Evolutionary conservation across 257 asterid species (phyloP), one percentile per base, ranked within the genome.

Genomic region (Thymus quinquecostatus): DNA sequence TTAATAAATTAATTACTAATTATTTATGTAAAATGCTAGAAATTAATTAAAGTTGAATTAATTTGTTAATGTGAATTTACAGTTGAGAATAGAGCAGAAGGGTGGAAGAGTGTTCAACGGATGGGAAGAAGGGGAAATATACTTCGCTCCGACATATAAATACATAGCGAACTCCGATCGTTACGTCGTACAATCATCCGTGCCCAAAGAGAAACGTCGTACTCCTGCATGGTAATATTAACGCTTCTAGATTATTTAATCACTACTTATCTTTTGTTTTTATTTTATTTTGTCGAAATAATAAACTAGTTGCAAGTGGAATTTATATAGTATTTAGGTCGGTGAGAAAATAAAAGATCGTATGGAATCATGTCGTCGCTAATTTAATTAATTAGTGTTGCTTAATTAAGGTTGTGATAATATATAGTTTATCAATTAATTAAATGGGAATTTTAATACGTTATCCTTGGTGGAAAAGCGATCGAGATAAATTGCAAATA

Each of bases 201-300:
- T 88, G 0, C 57, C 96, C 4, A 90, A 84, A 53, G 81, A 75
- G 40, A 89, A 83, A 71, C 79, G 83, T 3, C 82, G 98, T 21
- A 87, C 89, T 66, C 98, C 98, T 51, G 98, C 98, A 69, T 93
- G 98, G 98, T 93, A 85, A 67, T 21, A 21, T 28, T 92, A 81
- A 74, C 10, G 41, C 34, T 64, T 33, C 21, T 3, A 33, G 12
- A 36, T 43, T 43, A 43, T 21, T 21, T 21, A 21, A 21, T 21
- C 21, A 21, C 21, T 21, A 21, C 21, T 21, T 21, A 43, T 43
- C 48, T 7, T 6, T 5, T 36, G 5, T 1, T 36, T 36, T 36
- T 36, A 0, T 36, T 1, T 36, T 36, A 36, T 1, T 0, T 36
- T 43, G 3, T 38, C 44, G 6, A 38, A 38, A 38, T 38, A 38